These are phyloP conservation scores for Hemerocallis citrina DNA, from an alignment of 106 monocot genomes.

Conservation along the genomic window DNA sequence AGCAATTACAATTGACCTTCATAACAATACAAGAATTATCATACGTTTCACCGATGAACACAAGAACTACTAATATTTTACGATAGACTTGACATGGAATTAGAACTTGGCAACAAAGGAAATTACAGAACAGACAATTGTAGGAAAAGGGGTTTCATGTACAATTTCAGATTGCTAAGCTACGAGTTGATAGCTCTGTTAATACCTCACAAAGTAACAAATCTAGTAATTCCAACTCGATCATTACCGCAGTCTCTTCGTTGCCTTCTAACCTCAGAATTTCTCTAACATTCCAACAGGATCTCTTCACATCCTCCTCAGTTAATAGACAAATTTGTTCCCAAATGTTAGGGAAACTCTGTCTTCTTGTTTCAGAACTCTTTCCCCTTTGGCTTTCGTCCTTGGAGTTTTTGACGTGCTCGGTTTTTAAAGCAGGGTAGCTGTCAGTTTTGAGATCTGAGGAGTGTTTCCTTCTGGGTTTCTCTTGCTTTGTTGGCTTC, in stretches of 20 bases:
- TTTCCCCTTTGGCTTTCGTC: neutral
- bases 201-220: neutral
- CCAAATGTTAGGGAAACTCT: neutral
- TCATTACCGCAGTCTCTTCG: neutral
- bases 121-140: neutral
- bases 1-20: no score
- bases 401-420: neutral
- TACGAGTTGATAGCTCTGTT: neutral
- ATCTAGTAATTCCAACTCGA: neutral
- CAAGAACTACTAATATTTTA: no score
- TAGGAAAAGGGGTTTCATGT: no score
- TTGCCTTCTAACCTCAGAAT: neutral
- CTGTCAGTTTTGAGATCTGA: conserved; percentile 2
- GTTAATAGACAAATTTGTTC: conserved; percentile 2
- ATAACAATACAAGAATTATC: no score
- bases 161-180: neutral
- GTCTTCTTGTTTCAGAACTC: neutral
- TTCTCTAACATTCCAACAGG: neutral
- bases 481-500: conserved; percentile 4
- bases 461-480: conserved; percentile 3
- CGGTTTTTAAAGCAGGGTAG: neutral
- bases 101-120: neutral
- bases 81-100: neutral
- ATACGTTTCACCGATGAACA: no score
- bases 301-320: neutral